Evolutionary conservation across 1,284 basidiomycete species (phyloP), one percentile per base, ranked within the genome.

Genomic region (Neonothopanus nambi): DNA sequence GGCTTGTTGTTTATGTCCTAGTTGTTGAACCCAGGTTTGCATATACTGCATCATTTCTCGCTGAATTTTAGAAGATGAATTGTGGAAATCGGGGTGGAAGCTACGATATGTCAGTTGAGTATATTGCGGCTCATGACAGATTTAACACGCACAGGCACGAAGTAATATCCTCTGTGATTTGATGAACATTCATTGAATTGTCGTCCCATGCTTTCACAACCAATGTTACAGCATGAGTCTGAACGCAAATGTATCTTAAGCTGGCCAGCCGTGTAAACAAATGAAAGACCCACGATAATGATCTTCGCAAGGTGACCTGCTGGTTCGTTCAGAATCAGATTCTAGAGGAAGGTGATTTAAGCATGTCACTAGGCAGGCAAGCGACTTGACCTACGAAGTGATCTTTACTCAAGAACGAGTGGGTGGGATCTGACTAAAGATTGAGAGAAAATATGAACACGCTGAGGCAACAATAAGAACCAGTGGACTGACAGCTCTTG

Each of bases 181-280:
- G 70, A 55, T 80, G 75, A 5, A 85, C 78, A 62, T 87, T 82
- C 43, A 85, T 67, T 1, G 78, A 82, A 37, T 62, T 67, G 62
- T 93, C 85, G 60, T 91, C 88, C 94, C 95, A 97, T 1, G 93
- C 93, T 62, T 86, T 87, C 41, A 87, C 87, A 15, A 97, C 75
- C 13, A 76, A 65, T 37, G 68, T 77, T 0, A 87, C 85, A 0
- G 84, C 74, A 62, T 88, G 70, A 36, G 65, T 74, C 83, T 86
- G n/a, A n/a, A n/a, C n/a, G n/a, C 8, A 33, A 59, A 55, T 60
- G 54, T 48, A 57, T 55, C 55, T 17, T 24, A 24, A 38, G 33
- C 42, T 2, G 17, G 15, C 18, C 37, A 17, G 37, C 18, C 40
- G 15, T 9, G 21, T 5, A 51, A 37, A 38, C 17, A 21, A 26